Evolutionary conservation across 2,329 filamentous ascomycete genomes (phyloP), one percentile per base, ranked within the genome.

Genomic region (Penicillium sp.): DNA sequence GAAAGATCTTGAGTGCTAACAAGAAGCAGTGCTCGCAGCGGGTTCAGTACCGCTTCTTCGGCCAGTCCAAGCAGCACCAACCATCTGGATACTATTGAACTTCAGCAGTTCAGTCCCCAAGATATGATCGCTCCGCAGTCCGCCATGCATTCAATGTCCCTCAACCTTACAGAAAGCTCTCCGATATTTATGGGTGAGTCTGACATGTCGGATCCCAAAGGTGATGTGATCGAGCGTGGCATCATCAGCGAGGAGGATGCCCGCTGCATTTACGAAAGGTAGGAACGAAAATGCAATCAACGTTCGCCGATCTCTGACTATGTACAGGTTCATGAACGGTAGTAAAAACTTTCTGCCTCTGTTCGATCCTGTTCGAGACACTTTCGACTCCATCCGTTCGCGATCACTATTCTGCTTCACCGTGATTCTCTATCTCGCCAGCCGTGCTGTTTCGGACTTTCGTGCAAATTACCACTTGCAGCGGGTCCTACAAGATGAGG

Each of bases 91-190:
- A 70, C 45, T 4, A 68, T 69, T 1, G 73, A 76, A 11, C 70
- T 71, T 8, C 74, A 76, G 54, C 73, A 76, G 17, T 63, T 76
- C 13, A 76, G 70, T 29, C 72, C 74, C 1, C 73, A 74, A 57
- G 74, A 76, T 54, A 75, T 76, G 74, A 75, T 76, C 45, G 74
- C 74, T 5, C 74, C 74, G 1, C 70, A 68, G 2, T 76, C 74
- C 9, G 73, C 69, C 2, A 70, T 75, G 59, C 74, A 76, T 60
- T 75, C 74, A 1, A 75, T 76, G 74, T 76, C 74, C 9, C 72
- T 76, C 23, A 76, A 75, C 46, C 61, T 76, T 15, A 55, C 72
- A 1, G 74, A 67, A 9, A 69, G 69, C 8, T 71, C 7, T 31
- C 55, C 75, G 69, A 75, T 75, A 4, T 75, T 76, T 21, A 70